Percentiles rank a stretch among this genome's conserved stretches.
These are phyloP conservation scores for Rauvolfia tetraphylla DNA, from an alignment of 257 asterid species.

Conservation along the genomic window DNA sequence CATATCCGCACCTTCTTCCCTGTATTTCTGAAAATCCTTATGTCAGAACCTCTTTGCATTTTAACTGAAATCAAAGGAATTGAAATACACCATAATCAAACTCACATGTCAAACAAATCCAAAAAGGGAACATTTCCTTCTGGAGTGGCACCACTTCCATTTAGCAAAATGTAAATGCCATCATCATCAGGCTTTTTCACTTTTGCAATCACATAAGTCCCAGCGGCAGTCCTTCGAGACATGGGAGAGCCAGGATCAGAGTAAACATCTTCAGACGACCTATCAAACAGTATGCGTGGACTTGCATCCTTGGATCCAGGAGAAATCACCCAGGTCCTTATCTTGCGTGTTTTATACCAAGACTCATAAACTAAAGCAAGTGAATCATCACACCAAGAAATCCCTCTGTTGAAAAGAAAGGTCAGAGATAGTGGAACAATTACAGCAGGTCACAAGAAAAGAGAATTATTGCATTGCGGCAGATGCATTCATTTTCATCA, in stretches of 20 bases:
- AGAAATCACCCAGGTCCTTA: constrained; percentile 76
- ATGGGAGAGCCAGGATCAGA: constrained; percentile 99
- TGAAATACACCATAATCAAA: constrained; percentile 25
- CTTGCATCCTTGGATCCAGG: constrained; percentile 59
- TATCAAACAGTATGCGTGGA: constrained; percentile 82
- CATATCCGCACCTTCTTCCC: constrained; percentile 93
- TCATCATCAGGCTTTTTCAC: constrained; percentile 66
- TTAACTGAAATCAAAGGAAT: constrained; percentile 21
- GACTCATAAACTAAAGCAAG: constrained; percentile 94
- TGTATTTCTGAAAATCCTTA: constrained; percentile 65
- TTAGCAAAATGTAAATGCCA: constrained; percentile 56
- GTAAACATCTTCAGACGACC: constrained; percentile 98
- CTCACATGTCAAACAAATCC: constrained; percentile 96
- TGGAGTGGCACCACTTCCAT: constrained; percentile 98
- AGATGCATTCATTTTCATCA: not conserved
- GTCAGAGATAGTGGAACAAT: constrained; percentile 16
- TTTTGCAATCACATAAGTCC: constrained; percentile 91
- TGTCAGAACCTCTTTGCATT: constrained; percentile 36
- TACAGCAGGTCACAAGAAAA: not conserved
- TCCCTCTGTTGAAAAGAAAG: constrained; percentile 56
- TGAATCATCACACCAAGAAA: constrained; percentile 92
- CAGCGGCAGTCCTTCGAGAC: constrained; percentile 74
- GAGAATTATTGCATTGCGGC: not conserved
- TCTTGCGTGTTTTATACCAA: constrained; percentile 83
- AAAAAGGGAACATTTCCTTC: constrained; percentile 85